Conservation (phyloP, 2,329 filamentous ascomycete species). For the Chaetomium globosum region DNA sequence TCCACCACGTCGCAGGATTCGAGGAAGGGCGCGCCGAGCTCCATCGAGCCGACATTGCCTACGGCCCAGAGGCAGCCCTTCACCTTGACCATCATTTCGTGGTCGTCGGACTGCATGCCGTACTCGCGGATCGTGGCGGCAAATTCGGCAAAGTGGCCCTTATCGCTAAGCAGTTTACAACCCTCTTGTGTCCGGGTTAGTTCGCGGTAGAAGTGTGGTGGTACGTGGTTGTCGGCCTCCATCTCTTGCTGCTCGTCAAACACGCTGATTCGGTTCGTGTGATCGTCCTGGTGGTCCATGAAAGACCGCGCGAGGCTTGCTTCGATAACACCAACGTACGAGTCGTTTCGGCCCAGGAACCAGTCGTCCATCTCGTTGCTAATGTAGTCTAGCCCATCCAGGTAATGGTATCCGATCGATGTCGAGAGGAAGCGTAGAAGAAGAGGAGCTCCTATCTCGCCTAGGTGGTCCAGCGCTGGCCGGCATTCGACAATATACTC, state of each 20-base stretch:
- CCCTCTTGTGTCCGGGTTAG: constrained; percentile 90
- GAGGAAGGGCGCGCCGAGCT: constrained; percentile 90
- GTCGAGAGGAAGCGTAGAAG: constrained; percentile 91
- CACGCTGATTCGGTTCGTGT: constrained; percentile 59
- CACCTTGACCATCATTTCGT: constrained; percentile 85
- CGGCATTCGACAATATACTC: constrained; percentile 97
- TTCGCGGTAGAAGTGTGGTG: constrained; percentile 97
- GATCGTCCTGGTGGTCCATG: constrained; percentile 63
- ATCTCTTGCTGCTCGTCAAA: constrained; percentile 60
- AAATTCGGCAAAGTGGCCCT: constrained; percentile 96
- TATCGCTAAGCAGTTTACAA: constrained; percentile 84
- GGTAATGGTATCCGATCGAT: constrained; percentile 95
- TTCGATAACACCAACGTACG: constrained; percentile 92
- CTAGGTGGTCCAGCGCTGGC: constrained; percentile 89
- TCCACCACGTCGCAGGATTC: constrained; percentile 87
- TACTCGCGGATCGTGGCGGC: constrained; percentile 84
- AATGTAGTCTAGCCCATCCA: constrained; percentile 96
- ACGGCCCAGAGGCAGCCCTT: constrained; percentile 98
- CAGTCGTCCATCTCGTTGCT: constrained; percentile 99
- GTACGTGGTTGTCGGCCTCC: constrained; percentile 67
- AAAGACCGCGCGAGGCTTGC: constrained; percentile 91
- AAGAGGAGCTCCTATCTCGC: constrained; percentile 92
- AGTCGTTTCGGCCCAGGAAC: constrained; percentile 95
- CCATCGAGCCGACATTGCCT: constrained; percentile 97
- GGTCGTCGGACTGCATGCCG: constrained; percentile 80